Percentiles rank a stretch among this genome's conserved stretches.
Evolutionary conservation across 768 basidiomycete genomes (phyloP).

Genomic region (Boletales sp.): DNA sequence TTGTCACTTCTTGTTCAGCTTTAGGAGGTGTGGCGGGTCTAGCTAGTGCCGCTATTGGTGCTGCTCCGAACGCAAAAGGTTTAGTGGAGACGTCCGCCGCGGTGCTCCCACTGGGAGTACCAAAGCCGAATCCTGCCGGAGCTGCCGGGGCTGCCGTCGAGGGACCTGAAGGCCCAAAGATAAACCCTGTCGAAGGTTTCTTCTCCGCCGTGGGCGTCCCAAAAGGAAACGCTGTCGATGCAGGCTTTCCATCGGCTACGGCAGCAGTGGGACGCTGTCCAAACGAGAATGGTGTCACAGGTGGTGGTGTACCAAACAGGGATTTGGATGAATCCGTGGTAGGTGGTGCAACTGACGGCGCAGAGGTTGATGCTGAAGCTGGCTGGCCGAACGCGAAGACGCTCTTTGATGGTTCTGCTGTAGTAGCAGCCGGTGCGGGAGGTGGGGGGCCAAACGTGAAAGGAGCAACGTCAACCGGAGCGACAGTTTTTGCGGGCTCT

Average conservation of each 20-base stretch:
- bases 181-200: constrained; percentile 38
- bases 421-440: constrained; percentile 1
- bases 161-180: constrained; percentile 39
- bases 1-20: constrained; percentile 62
- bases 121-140: constrained; percentile 45
- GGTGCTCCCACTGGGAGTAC: constrained; percentile 32
- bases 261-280: constrained; percentile 27
- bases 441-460: constrained; percentile 30
- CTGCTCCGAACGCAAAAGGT: constrained; percentile 51
- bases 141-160: constrained; percentile 32
- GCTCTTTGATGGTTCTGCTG: constrained; percentile 30
- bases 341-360: constrained; percentile 6
- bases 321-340: constrained; percentile 40
- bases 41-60: constrained; percentile 32
- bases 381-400: constrained; percentile 32
- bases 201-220: constrained; percentile 33
- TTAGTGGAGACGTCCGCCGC: constrained; percentile 46
- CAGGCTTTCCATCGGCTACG: constrained; percentile 21
- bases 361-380: constrained; percentile 7
- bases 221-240: constrained; percentile 23
- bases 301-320: constrained; percentile 33
- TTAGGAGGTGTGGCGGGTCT: constrained; percentile 67
- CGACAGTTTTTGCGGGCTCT: constrained; percentile 5
- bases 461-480: constrained; percentile 5
- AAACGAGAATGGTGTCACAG: constrained; percentile 42